These are phyloP conservation scores for Wolfiporia cocos DNA, from an alignment of 1,284 basidiomycete species.

Conservation along the genomic window DNA sequence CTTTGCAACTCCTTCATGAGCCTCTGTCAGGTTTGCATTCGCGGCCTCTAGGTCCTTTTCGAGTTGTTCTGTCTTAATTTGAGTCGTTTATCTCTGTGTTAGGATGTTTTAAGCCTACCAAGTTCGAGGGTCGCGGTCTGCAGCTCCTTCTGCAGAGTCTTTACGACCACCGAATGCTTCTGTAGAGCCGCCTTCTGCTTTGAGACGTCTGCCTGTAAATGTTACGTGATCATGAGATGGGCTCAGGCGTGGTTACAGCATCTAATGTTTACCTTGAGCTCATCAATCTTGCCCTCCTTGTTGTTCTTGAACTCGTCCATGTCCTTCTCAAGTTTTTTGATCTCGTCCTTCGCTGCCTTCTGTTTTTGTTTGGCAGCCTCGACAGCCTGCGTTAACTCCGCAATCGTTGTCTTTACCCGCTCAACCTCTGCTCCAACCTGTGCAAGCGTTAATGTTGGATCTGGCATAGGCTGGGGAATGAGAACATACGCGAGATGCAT, in stretches of 20 bases:
- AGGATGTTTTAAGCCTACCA: slow-evolving; percentile 36
- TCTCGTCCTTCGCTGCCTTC: slow-evolving; percentile 70
- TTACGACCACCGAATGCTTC: slow-evolving; percentile 78
- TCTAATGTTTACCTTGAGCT: slow-evolving; percentile 84
- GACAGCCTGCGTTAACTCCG: slow-evolving; percentile 61
- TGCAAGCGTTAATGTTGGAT: slow-evolving; percentile 1
- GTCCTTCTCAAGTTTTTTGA: slow-evolving; percentile 87
- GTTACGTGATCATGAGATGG: not conserved
- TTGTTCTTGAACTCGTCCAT: slow-evolving; percentile 99
- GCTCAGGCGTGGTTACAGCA: not conserved
- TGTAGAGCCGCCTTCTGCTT: slow-evolving; percentile 79
- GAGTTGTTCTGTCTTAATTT: slow-evolving; percentile 69
- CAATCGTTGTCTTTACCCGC: slow-evolving; percentile 61
- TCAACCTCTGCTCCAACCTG: slow-evolving; percentile 84
- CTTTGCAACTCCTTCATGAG: slow-evolving; percentile 50
- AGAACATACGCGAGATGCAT: slow-evolving; percentile 72
- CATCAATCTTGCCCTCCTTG: slow-evolving; percentile 94
- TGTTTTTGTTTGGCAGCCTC: slow-evolving; percentile 72
- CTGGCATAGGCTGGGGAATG: not conserved
- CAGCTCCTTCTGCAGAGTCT: slow-evolving; percentile 83
- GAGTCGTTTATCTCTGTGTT: not conserved
- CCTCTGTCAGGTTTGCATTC: slow-evolving; percentile 55
- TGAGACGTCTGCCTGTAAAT: slow-evolving; percentile 61
- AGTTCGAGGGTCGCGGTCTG: slow-evolving; percentile 86
- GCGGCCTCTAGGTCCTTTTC: slow-evolving; percentile 71